These are phyloP conservation scores for Dendrostoma leiphaemia DNA, from an alignment of 2,329 filamentous ascomycete species.

Conservation along the genomic window DNA sequence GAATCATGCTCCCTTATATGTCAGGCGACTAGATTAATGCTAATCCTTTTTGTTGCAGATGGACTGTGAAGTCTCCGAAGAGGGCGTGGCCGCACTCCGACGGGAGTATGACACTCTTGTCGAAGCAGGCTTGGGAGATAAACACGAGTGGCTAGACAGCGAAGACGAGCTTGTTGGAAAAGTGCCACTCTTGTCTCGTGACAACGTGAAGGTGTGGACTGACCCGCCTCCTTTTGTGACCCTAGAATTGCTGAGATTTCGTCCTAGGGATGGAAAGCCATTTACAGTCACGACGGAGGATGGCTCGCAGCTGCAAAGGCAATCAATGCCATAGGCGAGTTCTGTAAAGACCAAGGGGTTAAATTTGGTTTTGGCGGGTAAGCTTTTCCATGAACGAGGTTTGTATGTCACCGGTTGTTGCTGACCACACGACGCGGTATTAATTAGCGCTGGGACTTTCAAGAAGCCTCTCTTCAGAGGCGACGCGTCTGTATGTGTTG, in stretches of 20 bases:
- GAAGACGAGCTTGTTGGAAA: constrained; percentile 42
- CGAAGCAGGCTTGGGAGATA: constrained; percentile 35
- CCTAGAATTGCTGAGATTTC: neutral
- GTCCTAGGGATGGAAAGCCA: constrained; percentile 41
- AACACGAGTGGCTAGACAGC: constrained; percentile 39
- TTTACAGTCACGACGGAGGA: constrained; percentile 41
- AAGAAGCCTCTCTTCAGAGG: constrained; percentile 37
- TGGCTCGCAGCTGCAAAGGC: constrained; percentile 47
- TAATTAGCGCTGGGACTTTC: constrained; percentile 44
- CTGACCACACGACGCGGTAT: no score
- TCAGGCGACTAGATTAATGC: no score
- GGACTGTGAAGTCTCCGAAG: constrained; percentile 31
- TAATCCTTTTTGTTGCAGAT: no score
- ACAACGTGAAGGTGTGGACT: constrained; percentile 35
- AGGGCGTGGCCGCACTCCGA: constrained; percentile 32
- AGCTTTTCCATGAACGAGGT: neutral
- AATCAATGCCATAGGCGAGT: constrained; percentile 42
- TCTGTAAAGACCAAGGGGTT: constrained; percentile 35
- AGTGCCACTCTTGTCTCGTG: constrained; percentile 35
- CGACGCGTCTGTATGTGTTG: constrained; percentile 34
- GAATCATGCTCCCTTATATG: constrained; percentile 19
- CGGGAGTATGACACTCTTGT: constrained; percentile 35
- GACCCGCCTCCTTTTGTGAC: neutral
- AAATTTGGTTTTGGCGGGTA: constrained; percentile 39
- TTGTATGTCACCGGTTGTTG: neutral